Evolutionary conservation across 2,329 filamentous ascomycete species (phyloP).

Genomic region (Plectosphaerella cucumerina): DNA sequence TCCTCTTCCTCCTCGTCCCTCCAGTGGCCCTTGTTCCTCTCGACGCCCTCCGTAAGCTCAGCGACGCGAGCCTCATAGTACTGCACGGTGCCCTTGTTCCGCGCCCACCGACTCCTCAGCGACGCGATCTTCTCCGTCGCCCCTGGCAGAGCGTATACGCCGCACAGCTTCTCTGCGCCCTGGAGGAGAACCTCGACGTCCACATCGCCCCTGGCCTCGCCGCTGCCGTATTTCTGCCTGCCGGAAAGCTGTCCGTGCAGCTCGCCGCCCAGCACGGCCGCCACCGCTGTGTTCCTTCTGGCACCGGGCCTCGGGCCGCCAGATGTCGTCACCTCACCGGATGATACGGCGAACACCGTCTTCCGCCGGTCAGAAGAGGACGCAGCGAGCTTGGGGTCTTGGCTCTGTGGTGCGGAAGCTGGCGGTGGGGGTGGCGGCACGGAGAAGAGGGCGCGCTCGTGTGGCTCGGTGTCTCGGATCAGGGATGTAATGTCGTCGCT

Average conservation of each 20-base stretch:
- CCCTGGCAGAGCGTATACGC: slow-evolving; percentile 80
- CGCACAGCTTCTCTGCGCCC: slow-evolving; percentile 86
- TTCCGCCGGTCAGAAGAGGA: slow-evolving; percentile 49
- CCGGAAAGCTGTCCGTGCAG: slow-evolving; percentile 73
- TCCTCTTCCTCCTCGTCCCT: slow-evolving; percentile 52
- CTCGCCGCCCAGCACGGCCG: slow-evolving; percentile 81
- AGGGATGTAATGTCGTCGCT: slow-evolving; percentile 89
- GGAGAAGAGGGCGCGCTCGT: slow-evolving; percentile 93
- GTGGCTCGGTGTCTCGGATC: slow-evolving; percentile 90
- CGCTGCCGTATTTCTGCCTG: slow-evolving; percentile 22
- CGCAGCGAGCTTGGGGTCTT: slow-evolving; percentile 38
- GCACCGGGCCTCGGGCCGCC: slow-evolving; percentile 37
- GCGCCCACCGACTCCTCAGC: slow-evolving; percentile 66
- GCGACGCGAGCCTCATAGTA: slow-evolving; percentile 79
- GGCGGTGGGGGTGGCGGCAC: slow-evolving; percentile 66
- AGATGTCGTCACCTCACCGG: slow-evolving; percentile 57
- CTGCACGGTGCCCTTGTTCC: slow-evolving; percentile 68
- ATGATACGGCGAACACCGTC: slow-evolving; percentile 63
- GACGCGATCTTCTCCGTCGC: slow-evolving; percentile 71
- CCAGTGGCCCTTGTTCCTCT: slow-evolving; percentile 60
- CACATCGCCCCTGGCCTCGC: slow-evolving; percentile 63
- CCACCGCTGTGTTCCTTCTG: slow-evolving; percentile 76
- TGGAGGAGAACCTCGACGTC: slow-evolving; percentile 81
- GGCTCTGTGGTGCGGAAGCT: slow-evolving; percentile 34
- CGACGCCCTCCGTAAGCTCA: slow-evolving; percentile 70